These are phyloP conservation scores for Candida railenensis DNA, from an alignment of 805 yeast species.

Conservation along the genomic window DNA sequence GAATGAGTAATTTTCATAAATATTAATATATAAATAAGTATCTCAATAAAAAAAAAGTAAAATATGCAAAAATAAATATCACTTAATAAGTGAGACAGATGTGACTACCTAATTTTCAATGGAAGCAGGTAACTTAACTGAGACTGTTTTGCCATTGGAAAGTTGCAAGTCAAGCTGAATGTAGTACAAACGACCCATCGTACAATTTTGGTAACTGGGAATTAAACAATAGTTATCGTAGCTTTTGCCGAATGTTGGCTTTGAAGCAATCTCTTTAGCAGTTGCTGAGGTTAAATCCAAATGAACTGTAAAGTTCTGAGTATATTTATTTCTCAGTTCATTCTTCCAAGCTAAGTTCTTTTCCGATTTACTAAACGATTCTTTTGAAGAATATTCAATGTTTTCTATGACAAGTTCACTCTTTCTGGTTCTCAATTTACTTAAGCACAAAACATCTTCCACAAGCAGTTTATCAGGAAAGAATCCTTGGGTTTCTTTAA, in stretches of 20 bases:
- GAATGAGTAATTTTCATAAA: neutral
- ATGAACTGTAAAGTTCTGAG: conserved; percentile 20
- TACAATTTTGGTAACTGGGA: conserved; percentile 40
- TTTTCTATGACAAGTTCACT: conserved; percentile 25
- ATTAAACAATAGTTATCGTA: conserved; percentile 23
- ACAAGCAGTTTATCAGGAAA: conserved; percentile 25
- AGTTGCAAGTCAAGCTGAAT: conserved; percentile 29
- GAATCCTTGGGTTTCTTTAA: conserved; percentile 18
- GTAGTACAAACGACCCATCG: conserved; percentile 33
- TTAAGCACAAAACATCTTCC: conserved; percentile 29
- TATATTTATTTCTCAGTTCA: conserved; percentile 12
- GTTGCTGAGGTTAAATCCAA: conserved; percentile 25
- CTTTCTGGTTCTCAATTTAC: conserved; percentile 27
- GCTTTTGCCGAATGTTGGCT: conserved; percentile 12
- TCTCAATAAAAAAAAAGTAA: neutral
- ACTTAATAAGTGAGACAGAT: neutral
- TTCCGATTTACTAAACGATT: neutral
- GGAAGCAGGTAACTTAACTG: conserved; percentile 36
- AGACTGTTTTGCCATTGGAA: conserved; percentile 26
- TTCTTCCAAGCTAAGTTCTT: neutral
- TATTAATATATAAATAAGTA: neutral
- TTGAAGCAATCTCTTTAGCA: conserved; percentile 3
- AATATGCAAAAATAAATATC: neutral
- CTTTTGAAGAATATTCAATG: conserved; percentile 5
- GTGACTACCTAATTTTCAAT: conserved; percentile 18